Conservation (phyloP, 164 flowering plant genomes). For the Aristolochia contorta region DNA sequence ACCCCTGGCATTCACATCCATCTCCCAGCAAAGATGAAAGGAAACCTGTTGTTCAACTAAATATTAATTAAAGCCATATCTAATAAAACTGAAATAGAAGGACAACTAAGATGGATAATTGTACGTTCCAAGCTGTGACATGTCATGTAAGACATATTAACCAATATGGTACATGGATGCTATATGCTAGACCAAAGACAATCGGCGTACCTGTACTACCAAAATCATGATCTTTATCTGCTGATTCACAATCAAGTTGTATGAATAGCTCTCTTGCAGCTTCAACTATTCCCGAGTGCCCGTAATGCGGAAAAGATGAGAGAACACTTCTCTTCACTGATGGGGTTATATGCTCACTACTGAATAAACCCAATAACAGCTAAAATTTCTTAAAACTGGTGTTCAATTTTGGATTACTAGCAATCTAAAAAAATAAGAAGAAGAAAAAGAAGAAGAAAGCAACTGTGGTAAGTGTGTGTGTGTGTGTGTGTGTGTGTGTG, state of each 20-base stretch:
- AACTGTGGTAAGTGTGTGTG: too few relatives aligned
- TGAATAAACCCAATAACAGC: conserved; percentile 17
- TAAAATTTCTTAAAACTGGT: background rate
- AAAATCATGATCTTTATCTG: conserved; percentile 18
- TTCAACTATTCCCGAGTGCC: conserved; percentile 76
- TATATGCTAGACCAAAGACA: background rate
- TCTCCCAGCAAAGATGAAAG: conserved; percentile 68
- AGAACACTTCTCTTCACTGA: conserved; percentile 27
- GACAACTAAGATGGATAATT: background rate
- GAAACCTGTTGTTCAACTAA: conserved; percentile 32
- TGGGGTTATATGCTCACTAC: conserved; percentile 26
- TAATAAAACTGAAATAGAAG: background rate
- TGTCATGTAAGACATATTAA: background rate
- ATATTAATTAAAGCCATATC: conserved; percentile 9
- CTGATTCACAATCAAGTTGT: conserved; percentile 56
- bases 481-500: too few relatives aligned
- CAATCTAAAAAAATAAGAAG: too few relatives aligned
- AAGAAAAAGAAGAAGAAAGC: too few relatives aligned
- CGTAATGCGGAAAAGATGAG: conserved; percentile 67
- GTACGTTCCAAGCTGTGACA: too few relatives aligned
- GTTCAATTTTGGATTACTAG: too few relatives aligned
- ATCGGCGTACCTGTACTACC: background rate
- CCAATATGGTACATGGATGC: background rate
- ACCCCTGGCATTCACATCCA: conserved; percentile 80
- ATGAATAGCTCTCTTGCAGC: conserved; percentile 66